Percentiles rank a stretch among this genome's conserved stretches.
These are phyloP conservation scores for Fraxinus excelsior DNA, from an alignment of 257 asterid genomes.

Conservation along the genomic window DNA sequence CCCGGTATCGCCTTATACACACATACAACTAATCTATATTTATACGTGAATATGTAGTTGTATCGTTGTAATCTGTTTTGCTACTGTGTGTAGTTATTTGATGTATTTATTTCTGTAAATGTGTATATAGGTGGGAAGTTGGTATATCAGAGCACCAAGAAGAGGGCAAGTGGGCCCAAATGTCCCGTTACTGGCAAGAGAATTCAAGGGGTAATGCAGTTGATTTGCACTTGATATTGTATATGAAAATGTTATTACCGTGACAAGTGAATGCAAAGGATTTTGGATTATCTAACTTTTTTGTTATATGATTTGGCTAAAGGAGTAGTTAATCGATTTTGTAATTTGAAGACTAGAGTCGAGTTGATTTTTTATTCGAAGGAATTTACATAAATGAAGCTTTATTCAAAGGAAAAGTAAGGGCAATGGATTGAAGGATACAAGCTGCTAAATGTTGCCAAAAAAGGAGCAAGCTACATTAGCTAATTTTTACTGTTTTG, in stretches of 20 bases:
- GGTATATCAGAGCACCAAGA: conserved; percentile 24
- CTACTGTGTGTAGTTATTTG: background rate
- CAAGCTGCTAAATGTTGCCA: background rate
- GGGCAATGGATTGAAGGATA: background rate
- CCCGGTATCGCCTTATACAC: background rate
- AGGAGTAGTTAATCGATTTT: background rate
- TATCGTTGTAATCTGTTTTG: background rate
- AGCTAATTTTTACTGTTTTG: background rate
- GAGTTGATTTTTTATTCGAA: background rate
- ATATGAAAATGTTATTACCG: background rate
- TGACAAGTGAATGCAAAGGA: background rate
- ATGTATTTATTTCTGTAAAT: background rate
- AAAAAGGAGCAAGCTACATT: background rate
- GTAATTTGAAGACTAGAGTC: background rate
- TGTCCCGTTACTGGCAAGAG: conserved; percentile 31
- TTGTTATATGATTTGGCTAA: background rate
- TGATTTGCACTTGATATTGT: background rate
- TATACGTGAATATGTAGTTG: background rate
- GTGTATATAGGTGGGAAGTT: conserved; percentile 23
- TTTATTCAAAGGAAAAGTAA: background rate
- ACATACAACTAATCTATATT: background rate
- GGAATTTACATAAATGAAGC: background rate
- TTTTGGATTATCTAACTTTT: background rate
- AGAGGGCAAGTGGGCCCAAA: conserved; percentile 30
- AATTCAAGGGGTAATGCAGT: conserved; percentile 25